Evolutionary conservation across 768 basidiomycete species (phyloP).

Genomic region (Leucosporidium yakuticum): DNA sequence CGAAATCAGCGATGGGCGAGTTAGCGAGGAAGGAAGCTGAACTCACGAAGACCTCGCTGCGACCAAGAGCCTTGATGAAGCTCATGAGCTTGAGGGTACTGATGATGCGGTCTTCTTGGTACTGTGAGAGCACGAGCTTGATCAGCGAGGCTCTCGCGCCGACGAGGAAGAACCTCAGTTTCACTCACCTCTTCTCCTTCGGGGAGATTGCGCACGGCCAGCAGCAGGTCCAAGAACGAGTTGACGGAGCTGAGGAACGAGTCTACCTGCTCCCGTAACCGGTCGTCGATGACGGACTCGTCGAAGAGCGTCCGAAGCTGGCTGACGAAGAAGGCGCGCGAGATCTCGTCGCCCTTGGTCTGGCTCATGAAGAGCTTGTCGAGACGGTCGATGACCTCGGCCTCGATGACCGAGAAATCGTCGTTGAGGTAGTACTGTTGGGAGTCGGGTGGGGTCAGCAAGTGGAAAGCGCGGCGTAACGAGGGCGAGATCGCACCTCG

Average conservation of each 20-base stretch:
- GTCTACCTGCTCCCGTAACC: slow-evolving; percentile 68
- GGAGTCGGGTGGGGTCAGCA: slow-evolving; percentile 37
- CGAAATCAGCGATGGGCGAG: no score
- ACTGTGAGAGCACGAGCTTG: slow-evolving; percentile 40
- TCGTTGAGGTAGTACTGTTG: slow-evolving; percentile 76
- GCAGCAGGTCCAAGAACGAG: slow-evolving; percentile 80
- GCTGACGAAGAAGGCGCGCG: slow-evolving; percentile 83
- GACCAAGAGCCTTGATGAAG: no score
- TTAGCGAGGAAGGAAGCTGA: slow-evolving; percentile 38
- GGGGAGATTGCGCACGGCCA: slow-evolving; percentile 79
- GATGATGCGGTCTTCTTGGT: slow-evolving; percentile 86
- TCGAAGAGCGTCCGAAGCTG: slow-evolving; percentile 88
- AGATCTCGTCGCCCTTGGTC: slow-evolving; percentile 53
- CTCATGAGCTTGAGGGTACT: slow-evolving; percentile 62
- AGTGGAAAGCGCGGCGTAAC: accelerated
- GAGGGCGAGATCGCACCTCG: slow-evolving; percentile 21
- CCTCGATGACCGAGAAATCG: slow-evolving; percentile 82
- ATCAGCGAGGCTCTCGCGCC: not conserved
- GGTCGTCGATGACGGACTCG: slow-evolving; percentile 69
- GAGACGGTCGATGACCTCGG: slow-evolving; percentile 81
- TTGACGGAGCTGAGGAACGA: slow-evolving; percentile 84
- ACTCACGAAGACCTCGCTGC: no score
- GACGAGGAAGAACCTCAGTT: not conserved
- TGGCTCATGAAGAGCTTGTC: slow-evolving; percentile 91
- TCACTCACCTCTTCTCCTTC: slow-evolving; percentile 66